phyloP scores from a whole-genome alignment of 768 basidiomycete genomes.

The Podaxis sp. region DNA sequence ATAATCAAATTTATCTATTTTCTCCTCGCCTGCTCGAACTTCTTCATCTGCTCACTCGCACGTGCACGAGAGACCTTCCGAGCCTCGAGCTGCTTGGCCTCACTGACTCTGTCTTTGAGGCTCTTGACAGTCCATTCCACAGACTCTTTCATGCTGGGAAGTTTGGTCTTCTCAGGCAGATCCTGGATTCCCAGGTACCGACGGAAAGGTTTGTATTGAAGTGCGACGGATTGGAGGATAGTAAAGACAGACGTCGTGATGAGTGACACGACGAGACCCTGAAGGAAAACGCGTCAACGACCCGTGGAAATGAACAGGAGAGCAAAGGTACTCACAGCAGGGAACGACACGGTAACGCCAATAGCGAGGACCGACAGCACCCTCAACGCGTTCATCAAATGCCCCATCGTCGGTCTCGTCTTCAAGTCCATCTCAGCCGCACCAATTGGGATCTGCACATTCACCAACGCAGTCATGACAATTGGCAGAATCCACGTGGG shows the following conservation, averaged over 20 bases:
- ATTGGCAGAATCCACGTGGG: slow-evolving; percentile 72
- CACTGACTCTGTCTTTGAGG: background rate
- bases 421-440: slow-evolving; percentile 51
- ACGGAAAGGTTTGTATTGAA: slow-evolving; percentile 42
- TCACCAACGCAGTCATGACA: slow-evolving; percentile 53
- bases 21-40: slow-evolving; percentile 5
- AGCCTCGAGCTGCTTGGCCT: background rate
- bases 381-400: slow-evolving; percentile 65
- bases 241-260: slow-evolving; percentile 38
- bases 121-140: background rate
- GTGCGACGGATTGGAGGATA: slow-evolving; percentile 42
- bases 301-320: background rate
- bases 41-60: slow-evolving; percentile 7
- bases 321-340: slow-evolving; percentile 48
- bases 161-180: slow-evolving; percentile 20
- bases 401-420: slow-evolving; percentile 53
- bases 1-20: background rate
- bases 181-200: slow-evolving; percentile 31
- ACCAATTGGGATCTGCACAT: slow-evolving; percentile 66
- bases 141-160: slow-evolving; percentile 4
- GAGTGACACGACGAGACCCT: slow-evolving; percentile 41
- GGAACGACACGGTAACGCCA: slow-evolving; percentile 49
- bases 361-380: slow-evolving; percentile 46
- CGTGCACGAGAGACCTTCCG: background rate
- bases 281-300: background rate